Base-by-base conservation (phyloP, 2,329 filamentous ascomycete species). In the Microsporum ferrugineum region DNA sequence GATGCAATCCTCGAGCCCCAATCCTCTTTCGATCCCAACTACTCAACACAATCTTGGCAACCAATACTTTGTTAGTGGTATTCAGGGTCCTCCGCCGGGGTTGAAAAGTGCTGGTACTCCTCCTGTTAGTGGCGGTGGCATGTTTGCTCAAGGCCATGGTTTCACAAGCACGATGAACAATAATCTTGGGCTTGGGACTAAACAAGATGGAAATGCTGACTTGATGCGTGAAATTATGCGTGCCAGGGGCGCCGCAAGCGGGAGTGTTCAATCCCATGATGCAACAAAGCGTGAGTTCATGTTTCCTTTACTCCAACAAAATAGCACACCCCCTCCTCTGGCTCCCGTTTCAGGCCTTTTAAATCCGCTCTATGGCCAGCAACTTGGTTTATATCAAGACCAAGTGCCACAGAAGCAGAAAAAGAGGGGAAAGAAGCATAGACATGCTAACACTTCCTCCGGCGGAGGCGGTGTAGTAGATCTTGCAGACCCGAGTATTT, bases 391-490 rank as follows among this genome's bases (percentile, higher is more conserved):
- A 79, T 90, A 89, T 80, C 88, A 91, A 86, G 91, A 95, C 76
- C 86, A 87, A 80, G 88, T 88, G 80, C 77, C 79, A 75, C 87
- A 89, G 80, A 95, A 96, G 87, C 91, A 95, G 85, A 96, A 95
- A 88, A 96, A 96, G 86, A 96, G 96, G 90, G 91, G 91, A 82
- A 96, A 96, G 86, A 96, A 96, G 90, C 92, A 96, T 84, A 95
- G 91, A 87, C 91, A 96, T 87, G 92, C 91, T 94, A 96, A 96
- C 90, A 96, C 92, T 92, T 96, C 91, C 89, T 97, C 92, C 86
- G 95, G 91, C 86, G 91, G 64, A 63, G 89, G 90, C 89, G 91
- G 89, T 82, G 86, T 96, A 92, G 91, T 95, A 82, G 91, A 97
- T 95, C 90, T 96, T 91, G 90, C 89, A 83, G 91, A 97, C 90